Evolutionary conservation across 1,139 yeast species (phyloP).

Genomic region (Martiniozyma asiatica): DNA sequence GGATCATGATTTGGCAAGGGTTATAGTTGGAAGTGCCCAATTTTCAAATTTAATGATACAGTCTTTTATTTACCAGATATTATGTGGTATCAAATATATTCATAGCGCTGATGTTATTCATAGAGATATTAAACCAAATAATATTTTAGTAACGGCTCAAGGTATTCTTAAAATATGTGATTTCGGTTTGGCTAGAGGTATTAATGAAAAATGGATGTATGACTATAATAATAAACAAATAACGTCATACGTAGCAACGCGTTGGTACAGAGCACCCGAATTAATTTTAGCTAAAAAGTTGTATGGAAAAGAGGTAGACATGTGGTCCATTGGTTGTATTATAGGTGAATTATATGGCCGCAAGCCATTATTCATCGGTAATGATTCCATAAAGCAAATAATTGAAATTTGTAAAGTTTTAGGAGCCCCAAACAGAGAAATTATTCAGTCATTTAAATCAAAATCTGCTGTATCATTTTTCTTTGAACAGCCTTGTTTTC

Average conservation of each 20-base stretch:
- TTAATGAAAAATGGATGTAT: conserved; percentile 33
- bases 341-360: conserved; percentile 64
- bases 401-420: conserved; percentile 49
- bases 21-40: conserved; percentile 64
- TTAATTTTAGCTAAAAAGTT: conserved; percentile 83
- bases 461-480: conserved; percentile 29
- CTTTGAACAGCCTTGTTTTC: conserved; percentile 28
- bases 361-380: conserved; percentile 61
- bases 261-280: conserved; percentile 97
- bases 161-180: conserved; percentile 94
- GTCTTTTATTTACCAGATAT: conserved; percentile 66
- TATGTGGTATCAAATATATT: conserved; percentile 86
- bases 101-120: conserved; percentile 95
- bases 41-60: conserved; percentile 79
- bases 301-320: conserved; percentile 49
- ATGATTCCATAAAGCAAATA: conserved; percentile 52
- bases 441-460: conserved; percentile 20
- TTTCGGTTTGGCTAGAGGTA: conserved; percentile 84
- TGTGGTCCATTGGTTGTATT: conserved; percentile 82
- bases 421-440: conserved; percentile 45
- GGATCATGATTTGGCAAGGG: conserved; percentile 68
- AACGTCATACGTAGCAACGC: conserved; percentile 83
- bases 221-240: conserved; percentile 30
- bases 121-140: conserved; percentile 91
- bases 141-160: conserved; percentile 84